Conservation (phyloP, 2,329 filamentous ascomycete genomes). For the Biscogniauxia mediterranea region DNA sequence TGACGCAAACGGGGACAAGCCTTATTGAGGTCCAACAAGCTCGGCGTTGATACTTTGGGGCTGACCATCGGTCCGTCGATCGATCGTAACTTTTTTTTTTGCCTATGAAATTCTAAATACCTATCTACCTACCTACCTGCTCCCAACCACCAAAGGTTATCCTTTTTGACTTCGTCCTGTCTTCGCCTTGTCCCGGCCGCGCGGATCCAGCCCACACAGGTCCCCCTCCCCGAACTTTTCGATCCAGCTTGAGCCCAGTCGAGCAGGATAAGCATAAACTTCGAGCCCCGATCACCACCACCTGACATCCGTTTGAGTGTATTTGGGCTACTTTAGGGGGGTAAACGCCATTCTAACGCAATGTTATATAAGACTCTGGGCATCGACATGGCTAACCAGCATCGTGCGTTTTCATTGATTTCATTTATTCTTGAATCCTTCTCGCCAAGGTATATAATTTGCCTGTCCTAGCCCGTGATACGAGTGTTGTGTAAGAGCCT, state of each 20-base stretch:
- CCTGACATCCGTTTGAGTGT: neutral
- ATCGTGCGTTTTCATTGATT: neutral
- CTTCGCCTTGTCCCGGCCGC: too few relatives aligned
- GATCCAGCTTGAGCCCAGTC: neutral
- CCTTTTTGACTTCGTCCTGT: neutral
- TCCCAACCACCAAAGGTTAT: too few relatives aligned
- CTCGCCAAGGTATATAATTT: neutral
- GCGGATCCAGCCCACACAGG: neutral
- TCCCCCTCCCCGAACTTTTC: neutral
- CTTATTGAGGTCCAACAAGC: neutral
- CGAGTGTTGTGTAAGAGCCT: too few relatives aligned
- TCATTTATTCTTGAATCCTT: neutral
- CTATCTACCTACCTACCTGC: too few relatives aligned
- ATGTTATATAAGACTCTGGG: neutral
- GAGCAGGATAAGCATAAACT: neutral
- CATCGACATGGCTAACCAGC: neutral
- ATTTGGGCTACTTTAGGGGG: neutral
- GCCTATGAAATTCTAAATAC: too few relatives aligned
- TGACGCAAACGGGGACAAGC: neutral
- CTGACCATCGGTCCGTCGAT: neutral
- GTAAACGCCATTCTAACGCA: neutral
- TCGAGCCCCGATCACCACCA: neutral
- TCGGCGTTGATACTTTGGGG: neutral
- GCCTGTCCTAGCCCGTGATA: too few relatives aligned
- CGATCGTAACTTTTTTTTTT: too few relatives aligned